These are phyloP conservation scores for Trypanosoma vivax DNA, from an alignment of 208 protist genomes.

Conservation along the genomic window DNA sequence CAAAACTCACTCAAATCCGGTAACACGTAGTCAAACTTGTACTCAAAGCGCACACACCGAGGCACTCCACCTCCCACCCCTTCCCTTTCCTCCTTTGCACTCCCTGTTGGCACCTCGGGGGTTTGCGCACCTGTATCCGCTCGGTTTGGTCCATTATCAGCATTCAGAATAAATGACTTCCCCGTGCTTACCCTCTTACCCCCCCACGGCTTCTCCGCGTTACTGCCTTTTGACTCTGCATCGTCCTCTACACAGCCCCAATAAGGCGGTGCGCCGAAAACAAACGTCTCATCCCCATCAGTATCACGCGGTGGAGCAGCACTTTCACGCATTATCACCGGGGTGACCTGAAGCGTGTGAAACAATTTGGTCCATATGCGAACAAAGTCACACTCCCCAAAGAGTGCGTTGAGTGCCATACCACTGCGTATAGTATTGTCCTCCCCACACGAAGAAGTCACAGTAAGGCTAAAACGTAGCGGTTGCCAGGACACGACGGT, in stretches of 20 bases:
- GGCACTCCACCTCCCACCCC: background rate
- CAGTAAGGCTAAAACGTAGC: conserved; percentile 32
- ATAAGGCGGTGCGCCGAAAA: conserved; percentile 23
- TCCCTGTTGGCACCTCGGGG: background rate
- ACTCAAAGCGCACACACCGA: conserved; percentile 18
- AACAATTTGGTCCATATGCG: conserved; percentile 40
- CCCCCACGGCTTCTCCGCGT: too few species aligned
- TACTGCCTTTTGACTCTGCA: too few species aligned
- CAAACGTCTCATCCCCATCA: background rate
- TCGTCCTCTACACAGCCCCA: too few species aligned
- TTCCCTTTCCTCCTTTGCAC: background rate
- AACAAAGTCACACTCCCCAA: conserved; percentile 37
- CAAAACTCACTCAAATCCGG: conserved; percentile 15
- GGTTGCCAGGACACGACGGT: conserved; percentile 33
- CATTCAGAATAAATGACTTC: too few species aligned
- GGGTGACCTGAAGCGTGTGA: conserved; percentile 28
- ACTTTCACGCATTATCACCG: conserved; percentile 16
- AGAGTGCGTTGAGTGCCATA: conserved; percentile 25
- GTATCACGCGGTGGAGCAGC: background rate
- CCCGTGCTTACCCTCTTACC: too few species aligned
- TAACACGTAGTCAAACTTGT: conserved; percentile 24
- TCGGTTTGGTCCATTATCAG: background rate
- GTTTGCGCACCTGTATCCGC: background rate
- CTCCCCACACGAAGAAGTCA: conserved; percentile 29
- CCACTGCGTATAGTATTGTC: conserved; percentile 15